Evolutionary conservation across 768 basidiomycete genomes (phyloP), one percentile per base, ranked within the genome.

Genomic region (Amanita thiersii): DNA sequence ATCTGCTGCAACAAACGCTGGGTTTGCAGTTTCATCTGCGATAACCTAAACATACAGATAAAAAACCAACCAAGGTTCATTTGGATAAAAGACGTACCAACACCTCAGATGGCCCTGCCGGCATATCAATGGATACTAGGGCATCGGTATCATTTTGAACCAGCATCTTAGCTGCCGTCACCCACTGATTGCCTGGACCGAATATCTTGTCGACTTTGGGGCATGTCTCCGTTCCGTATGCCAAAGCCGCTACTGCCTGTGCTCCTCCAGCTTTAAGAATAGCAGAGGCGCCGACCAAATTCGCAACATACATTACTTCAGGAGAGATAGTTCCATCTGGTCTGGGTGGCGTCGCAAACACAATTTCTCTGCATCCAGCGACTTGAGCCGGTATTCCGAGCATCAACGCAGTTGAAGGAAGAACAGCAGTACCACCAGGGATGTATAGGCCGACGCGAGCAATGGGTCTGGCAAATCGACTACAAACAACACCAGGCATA

Each of bases 141-240:
- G 96, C 94, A 53, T 93, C 87, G 9, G 93, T 93, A 56, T 99
- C 96, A 61, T 98, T 99, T 58, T 97, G 93, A 18, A 99, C 94
- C 40, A 94, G 64, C 96, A 99, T 97, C 68, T 99, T 99, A 39
- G 94, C 96, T 1, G 96, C 96, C 1, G 94, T 99, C 17, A 99
- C 96, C 91, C 93, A 99, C 60, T 98, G 96, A 58, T 99, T 99
- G 18, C 96, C 96, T 4, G 96, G 96, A 6, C 96, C 96, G 56
- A 98, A 94, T 52, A 99, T 92, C 68, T 99, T 99, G 71, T 99
- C 96, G 18, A 97, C 94, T 63, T 99, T 98, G 11, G 92, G 90
- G 4, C 93, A 90, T 3, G 85, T 85, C 58, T 87, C 72, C 4
- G 96, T 99, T 14, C 96, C 96, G 58, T 97, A 98, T 1, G 96